phyloP scores from a whole-genome alignment of 164 flowering plant species.

The Chimonanthus salicifolius region DNA sequence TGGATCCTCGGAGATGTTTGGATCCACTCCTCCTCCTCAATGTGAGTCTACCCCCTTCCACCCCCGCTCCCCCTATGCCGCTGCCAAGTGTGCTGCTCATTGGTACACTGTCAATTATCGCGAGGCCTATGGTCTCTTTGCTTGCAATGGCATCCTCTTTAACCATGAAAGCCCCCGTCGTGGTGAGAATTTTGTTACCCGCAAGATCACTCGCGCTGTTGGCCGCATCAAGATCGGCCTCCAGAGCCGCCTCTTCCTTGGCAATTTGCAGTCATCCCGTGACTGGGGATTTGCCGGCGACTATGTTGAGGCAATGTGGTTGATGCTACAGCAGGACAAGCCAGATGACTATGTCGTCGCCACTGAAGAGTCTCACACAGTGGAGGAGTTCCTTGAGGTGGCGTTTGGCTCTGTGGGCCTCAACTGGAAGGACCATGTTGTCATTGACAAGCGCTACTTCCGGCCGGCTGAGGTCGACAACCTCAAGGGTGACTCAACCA shows the following conservation, averaged over 20 bases:
- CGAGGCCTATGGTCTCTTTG: constrained; percentile 84
- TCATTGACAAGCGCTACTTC: constrained; percentile 86
- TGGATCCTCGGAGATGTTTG: constrained; percentile 95
- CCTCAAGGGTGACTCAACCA: constrained; percentile 80
- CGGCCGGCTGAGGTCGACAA: constrained; percentile 94
- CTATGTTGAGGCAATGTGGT: constrained; percentile 99
- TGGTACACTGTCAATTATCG: constrained; percentile 97
- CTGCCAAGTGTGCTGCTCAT: constrained; percentile 85
- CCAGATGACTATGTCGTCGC: constrained; percentile 96
- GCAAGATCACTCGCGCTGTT: constrained; percentile 88
- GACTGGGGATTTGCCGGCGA: constrained; percentile 99
- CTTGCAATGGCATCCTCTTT: constrained; percentile 87
- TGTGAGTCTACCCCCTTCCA: constrained; percentile 78
- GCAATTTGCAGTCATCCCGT: constrained; percentile 76
- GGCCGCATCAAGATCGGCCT: constrained; percentile 85
- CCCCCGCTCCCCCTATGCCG: constrained; percentile 96
- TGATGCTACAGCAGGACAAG: constrained; percentile 96
- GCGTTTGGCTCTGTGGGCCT: constrained; percentile 91
- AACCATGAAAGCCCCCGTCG: constrained; percentile 88
- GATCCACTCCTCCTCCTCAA: constrained; percentile 90
- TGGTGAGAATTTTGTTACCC: constrained; percentile 89
- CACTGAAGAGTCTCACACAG: constrained; percentile 90
- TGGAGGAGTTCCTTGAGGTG: constrained; percentile 83
- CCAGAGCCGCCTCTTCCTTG: constrained; percentile 83
- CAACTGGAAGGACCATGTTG: constrained; percentile 90